Conservation (phyloP, 2,329 filamentous ascomycete genomes). For the Emergomyces pasteurianus region DNA sequence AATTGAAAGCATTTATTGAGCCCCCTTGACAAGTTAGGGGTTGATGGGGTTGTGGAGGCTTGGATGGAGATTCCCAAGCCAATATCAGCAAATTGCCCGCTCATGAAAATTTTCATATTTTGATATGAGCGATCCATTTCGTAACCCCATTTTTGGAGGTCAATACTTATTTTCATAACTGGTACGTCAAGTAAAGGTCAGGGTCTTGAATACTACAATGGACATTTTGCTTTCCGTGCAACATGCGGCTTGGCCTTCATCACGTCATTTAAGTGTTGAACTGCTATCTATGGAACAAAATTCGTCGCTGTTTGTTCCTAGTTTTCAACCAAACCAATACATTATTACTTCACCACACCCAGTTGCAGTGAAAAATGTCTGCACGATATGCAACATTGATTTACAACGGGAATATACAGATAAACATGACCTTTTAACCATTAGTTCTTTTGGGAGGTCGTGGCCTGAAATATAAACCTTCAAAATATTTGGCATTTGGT, state of each 20-base stretch:
- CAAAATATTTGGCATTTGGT: background rate
- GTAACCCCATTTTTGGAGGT: background rate
- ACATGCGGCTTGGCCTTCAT: too few relatives aligned
- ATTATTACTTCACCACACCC: background rate
- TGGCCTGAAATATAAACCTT: background rate
- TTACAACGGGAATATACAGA: background rate
- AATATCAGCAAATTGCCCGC: background rate
- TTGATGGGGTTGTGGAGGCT: too few relatives aligned
- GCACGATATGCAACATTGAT: background rate
- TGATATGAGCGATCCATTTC: background rate
- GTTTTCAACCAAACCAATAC: background rate
- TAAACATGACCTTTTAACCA: background rate
- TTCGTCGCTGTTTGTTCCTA: background rate
- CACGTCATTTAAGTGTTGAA: background rate
- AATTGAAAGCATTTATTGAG: background rate
- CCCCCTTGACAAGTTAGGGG: background rate
- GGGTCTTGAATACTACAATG: background rate
- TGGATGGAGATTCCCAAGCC: background rate
- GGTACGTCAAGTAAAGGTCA: too few relatives aligned
- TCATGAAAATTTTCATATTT: background rate
- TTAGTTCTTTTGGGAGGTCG: background rate
- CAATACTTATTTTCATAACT: background rate
- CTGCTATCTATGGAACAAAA: background rate
- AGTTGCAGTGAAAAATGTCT: background rate
- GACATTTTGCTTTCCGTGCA: background rate